These are phyloP conservation scores for Lactarius deliciosus DNA, from an alignment of 768 basidiomycete species.

Conservation along the genomic window DNA sequence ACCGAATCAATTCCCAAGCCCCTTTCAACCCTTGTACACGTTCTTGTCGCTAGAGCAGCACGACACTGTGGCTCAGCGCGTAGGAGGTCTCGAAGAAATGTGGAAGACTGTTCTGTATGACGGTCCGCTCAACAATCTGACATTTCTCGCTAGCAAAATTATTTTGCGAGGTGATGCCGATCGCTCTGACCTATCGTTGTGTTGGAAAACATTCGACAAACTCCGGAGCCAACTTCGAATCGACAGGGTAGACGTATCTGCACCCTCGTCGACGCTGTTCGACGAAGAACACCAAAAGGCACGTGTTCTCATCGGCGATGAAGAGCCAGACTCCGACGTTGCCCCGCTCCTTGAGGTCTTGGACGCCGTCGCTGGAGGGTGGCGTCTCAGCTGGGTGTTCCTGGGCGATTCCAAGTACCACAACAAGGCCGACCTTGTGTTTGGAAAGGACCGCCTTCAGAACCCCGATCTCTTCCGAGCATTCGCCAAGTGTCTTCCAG, in stretches of 20 bases:
- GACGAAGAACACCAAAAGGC: background rate
- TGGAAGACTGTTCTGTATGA: conserved; percentile 4
- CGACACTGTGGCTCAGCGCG: background rate
- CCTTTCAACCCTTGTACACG: conserved; percentile 2
- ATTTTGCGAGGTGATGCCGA: background rate
- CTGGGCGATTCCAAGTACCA: background rate
- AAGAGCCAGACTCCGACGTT: background rate
- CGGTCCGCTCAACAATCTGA: conserved; percentile 15
- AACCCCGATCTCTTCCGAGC: conserved; percentile 7
- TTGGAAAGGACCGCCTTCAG: conserved; percentile 11
- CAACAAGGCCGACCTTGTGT: conserved; percentile 1
- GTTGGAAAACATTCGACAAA: conserved; percentile 16
- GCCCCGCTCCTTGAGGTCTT: background rate
- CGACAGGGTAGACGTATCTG: background rate
- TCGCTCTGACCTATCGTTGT: background rate
- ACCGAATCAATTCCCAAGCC: background rate
- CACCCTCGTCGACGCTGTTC: background rate
- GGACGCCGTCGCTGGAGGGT: background rate
- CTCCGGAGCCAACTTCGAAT: conserved; percentile 9
- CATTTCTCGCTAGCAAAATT: background rate
- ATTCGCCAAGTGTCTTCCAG: conserved; percentile 12
- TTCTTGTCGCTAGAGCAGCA: background rate
- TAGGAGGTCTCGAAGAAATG: background rate
- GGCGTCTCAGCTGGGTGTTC: background rate
- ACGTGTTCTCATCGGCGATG: background rate